A percentile compares a stretch with the other conserved stretches of the same genome.
phyloP scores from a whole-genome alignment of 306 rosid genomes.

The Malus fusca region DNA sequence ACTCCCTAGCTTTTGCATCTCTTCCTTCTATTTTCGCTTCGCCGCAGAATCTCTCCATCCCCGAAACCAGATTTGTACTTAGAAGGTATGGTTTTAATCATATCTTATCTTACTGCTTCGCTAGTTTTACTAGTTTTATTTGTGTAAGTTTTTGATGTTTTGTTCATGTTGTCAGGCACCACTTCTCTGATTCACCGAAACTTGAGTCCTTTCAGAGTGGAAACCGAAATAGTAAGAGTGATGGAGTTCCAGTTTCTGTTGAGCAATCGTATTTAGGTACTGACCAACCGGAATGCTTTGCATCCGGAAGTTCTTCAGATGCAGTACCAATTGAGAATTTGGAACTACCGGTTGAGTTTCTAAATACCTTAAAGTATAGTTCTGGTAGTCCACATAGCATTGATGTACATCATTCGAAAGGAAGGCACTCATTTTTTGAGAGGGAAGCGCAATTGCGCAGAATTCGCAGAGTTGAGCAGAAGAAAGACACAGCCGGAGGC shows the following conservation, averaged over 20 bases:
- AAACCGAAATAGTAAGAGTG: not conserved
- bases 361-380: slow-evolving; percentile 15
- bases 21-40: slow-evolving; percentile 82
- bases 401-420: slow-evolving; percentile 12
- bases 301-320: not conserved
- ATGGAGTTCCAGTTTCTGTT: slow-evolving; percentile 3
- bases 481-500: not conserved
- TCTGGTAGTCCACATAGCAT: slow-evolving; percentile 18
- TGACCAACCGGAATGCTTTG: not conserved
- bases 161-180: slow-evolving; percentile 20
- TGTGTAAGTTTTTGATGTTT: not conserved
- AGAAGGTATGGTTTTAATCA: slow-evolving; percentile 34
- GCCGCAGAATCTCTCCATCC: slow-evolving; percentile 46
- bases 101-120: not conserved
- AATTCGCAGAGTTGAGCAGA: slow-evolving; percentile 4
- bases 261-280: not conserved
- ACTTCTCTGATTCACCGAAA: slow-evolving; percentile 3
- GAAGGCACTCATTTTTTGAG: slow-evolving; percentile 3
- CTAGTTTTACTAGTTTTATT: not conserved
- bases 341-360: slow-evolving; percentile 13
- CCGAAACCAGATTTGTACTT: slow-evolving; percentile 60
- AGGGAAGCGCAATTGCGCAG: slow-evolving; percentile 17
- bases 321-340: not conserved
- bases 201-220: not conserved
- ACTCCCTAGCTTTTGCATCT: slow-evolving; percentile 58